phyloP scores from a whole-genome alignment of 768 basidiomycete species.

The Rossbeevera mucosa region DNA sequence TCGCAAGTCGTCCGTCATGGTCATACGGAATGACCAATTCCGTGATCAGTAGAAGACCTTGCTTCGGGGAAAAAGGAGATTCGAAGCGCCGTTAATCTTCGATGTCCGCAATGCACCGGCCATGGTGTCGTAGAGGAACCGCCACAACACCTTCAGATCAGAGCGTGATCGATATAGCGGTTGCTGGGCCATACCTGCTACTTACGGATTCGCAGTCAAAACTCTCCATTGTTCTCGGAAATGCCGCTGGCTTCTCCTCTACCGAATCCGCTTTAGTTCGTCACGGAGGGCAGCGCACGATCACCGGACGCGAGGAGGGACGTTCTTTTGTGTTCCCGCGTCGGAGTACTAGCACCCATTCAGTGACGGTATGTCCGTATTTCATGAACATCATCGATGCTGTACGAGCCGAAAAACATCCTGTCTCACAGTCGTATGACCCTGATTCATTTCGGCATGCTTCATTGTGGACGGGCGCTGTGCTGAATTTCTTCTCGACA shows the following conservation, averaged over 20 bases:
- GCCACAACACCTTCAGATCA: conserved; percentile 29
- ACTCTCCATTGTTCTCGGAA: conserved; percentile 19
- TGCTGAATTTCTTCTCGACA: conserved; percentile 8
- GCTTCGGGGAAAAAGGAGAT: conserved; percentile 10
- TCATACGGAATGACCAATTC: conserved; percentile 3
- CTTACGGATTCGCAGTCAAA: conserved; percentile 28
- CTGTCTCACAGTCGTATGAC: conserved; percentile 9
- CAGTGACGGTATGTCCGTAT: not conserved
- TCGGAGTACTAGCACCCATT: not conserved
- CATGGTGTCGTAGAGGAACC: conserved; percentile 21
- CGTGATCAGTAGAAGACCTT: conserved; percentile 1
- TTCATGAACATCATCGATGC: conserved; percentile 4
- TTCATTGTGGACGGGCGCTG: conserved; percentile 12
- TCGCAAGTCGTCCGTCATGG: not conserved
- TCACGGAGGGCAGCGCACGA: conserved; percentile 2
- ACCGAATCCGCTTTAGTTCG: not conserved
- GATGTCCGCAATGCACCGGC: conserved; percentile 23
- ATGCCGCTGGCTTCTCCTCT: conserved; percentile 20
- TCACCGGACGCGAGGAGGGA: not conserved
- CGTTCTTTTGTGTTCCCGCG: not conserved
- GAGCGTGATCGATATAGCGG: conserved; percentile 24
- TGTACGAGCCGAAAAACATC: not conserved
- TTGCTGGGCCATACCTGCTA: conserved; percentile 20
- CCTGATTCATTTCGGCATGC: conserved; percentile 31
- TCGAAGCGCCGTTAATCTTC: conserved; percentile 18